Conservation (phyloP, 2,329 filamentous ascomycete species). For the Xylaria sp. region DNA sequence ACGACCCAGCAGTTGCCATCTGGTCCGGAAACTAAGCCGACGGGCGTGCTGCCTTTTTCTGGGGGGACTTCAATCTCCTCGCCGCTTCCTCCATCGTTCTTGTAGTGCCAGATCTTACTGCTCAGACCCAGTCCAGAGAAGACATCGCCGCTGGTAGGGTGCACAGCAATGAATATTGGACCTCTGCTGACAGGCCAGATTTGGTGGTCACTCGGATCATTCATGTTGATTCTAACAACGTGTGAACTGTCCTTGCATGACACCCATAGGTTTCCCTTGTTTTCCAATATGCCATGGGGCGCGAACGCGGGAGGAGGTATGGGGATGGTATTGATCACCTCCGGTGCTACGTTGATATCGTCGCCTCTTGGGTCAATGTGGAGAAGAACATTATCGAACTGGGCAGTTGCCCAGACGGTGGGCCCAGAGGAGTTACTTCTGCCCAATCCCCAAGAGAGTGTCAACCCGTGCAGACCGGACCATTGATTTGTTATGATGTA, state of each 20-base stretch:
- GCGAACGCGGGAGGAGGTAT: neutral
- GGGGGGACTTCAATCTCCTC: neutral
- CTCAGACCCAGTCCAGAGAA: neutral
- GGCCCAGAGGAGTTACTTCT: neutral
- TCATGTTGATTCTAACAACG: neutral
- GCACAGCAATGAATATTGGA: neutral
- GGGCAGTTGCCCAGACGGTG: neutral
- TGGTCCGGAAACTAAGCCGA: neutral
- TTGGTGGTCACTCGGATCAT: neutral
- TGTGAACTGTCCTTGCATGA: neutral
- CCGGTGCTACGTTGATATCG: neutral
- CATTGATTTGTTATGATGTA: neutral
- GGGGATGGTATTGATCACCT: neutral
- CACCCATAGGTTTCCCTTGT: neutral
- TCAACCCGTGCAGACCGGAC: neutral
- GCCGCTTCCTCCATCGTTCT: neutral
- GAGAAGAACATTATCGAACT: neutral
- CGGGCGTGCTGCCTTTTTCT: neutral
- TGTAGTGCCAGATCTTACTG: neutral
- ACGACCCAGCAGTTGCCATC: neutral
- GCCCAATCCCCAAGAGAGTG: neutral
- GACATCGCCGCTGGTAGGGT: neutral
- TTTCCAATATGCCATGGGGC: neutral
- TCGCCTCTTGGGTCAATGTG: neutral
- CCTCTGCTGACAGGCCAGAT: neutral